phyloP scores from a whole-genome alignment of 352 stramenopile genomes.

The Pilasporangium apinafurcum region DNA sequence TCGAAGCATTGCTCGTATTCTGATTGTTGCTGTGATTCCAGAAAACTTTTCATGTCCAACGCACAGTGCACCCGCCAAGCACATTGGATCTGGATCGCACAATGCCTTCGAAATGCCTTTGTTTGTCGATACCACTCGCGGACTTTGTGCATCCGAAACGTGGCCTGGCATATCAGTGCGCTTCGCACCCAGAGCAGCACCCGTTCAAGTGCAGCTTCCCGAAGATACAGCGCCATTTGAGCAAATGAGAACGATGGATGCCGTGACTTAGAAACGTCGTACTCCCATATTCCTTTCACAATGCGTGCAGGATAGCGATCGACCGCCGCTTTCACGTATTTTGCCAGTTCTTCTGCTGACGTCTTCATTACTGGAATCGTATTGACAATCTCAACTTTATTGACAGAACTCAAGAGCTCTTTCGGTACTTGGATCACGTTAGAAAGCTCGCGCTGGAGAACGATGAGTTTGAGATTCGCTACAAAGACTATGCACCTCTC shows the following conservation, averaged over 20 bases:
- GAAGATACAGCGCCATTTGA: constrained; percentile 63
- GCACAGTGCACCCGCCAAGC: constrained; percentile 37
- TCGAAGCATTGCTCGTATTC: constrained; percentile 68
- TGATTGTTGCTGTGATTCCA: constrained; percentile 56
- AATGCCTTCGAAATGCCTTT: constrained; percentile 19
- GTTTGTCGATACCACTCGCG: constrained; percentile 46
- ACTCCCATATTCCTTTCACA: constrained; percentile 63
- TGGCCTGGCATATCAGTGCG: constrained; percentile 37
- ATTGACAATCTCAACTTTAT: constrained; percentile 7
- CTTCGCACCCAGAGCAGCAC: constrained; percentile 48
- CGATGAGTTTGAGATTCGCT: constrained; percentile 39
- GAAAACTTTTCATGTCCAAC: constrained; percentile 20
- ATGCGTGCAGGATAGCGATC: constrained; percentile 24
- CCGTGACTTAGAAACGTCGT: constrained; percentile 12
- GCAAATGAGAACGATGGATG: constrained; percentile 30
- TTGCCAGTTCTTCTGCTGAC: constrained; percentile 11
- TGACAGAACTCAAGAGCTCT: background rate
- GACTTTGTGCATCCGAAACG: constrained; percentile 50
- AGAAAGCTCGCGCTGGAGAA: constrained; percentile 48
- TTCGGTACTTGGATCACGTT: constrained; percentile 11
- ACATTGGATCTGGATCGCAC: constrained; percentile 48
- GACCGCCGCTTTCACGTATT: constrained; percentile 13
- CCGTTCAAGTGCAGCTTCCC: constrained; percentile 48
- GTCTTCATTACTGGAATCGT: constrained; percentile 10
- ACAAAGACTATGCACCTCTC: constrained; percentile 59